Evolutionary conservation across 192 early-diverging fungal species (phyloP).

Genomic region (Podila minutissima): DNA sequence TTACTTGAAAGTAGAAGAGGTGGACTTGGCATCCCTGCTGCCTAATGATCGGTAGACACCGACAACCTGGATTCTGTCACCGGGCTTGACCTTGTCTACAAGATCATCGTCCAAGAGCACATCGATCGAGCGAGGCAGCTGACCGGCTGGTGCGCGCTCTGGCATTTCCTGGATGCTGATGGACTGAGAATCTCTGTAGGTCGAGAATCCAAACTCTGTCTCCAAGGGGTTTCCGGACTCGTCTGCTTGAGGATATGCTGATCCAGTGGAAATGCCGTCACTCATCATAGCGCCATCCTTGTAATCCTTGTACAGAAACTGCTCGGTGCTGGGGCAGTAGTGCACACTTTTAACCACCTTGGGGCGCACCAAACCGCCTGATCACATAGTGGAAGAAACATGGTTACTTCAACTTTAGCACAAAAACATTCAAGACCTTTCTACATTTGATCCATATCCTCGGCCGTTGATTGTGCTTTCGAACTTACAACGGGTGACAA

Average conservation of each 20-base stretch:
- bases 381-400: neutral
- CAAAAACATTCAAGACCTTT: neutral
- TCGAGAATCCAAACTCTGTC: slow-evolving; percentile 92
- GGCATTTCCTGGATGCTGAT: slow-evolving; percentile 99
- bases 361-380: slow-evolving; percentile 94
- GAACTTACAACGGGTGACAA: slow-evolving; percentile 92
- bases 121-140: slow-evolving; percentile 93
- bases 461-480: too few species aligned
- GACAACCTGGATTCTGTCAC: slow-evolving; percentile 94
- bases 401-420: too few species aligned
- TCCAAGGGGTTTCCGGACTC: slow-evolving; percentile 91
- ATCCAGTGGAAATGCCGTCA: slow-evolving; percentile 72
- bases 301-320: slow-evolving; percentile 88
- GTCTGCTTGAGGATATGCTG: slow-evolving; percentile 94
- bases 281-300: slow-evolving; percentile 86
- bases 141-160: slow-evolving; percentile 93
- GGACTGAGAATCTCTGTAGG: slow-evolving; percentile 93
- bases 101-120: slow-evolving; percentile 96
- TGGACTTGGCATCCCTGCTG: slow-evolving; percentile 75
- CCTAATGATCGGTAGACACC: slow-evolving; percentile 93
- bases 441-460: too few species aligned
- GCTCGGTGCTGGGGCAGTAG: slow-evolving; percentile 86
- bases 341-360: slow-evolving; percentile 94
- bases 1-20: slow-evolving; percentile 87
- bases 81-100: slow-evolving; percentile 95